A percentile compares a stretch with the other conserved stretches of the same genome.
These are phyloP conservation scores for Xylariomycetidae sp. DNA, from an alignment of 2,329 filamentous ascomycete genomes.

Conservation along the genomic window DNA sequence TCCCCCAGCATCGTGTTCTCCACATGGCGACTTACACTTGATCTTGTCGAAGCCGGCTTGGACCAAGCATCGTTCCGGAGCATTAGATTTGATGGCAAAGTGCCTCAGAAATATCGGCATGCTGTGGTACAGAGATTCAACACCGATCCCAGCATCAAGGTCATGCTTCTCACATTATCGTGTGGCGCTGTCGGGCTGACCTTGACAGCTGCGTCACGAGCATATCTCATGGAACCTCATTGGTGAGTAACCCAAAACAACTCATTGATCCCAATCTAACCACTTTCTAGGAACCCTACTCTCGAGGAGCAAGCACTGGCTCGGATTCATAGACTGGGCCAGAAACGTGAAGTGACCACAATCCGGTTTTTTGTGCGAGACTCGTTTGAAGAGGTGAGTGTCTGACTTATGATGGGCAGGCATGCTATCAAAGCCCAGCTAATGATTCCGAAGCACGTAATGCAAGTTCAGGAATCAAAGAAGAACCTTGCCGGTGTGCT, in stretches of 20 bases:
- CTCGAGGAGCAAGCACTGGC: constrained; percentile 40
- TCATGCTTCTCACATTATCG: constrained; percentile 44
- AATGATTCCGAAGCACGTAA: not conserved
- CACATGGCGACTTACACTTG: constrained; percentile 43
- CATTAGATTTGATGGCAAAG: constrained; percentile 44
- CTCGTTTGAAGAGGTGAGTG: constrained; percentile 32
- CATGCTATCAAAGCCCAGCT: too few species aligned
- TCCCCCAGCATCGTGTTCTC: constrained; percentile 48
- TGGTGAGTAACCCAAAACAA: constrained; percentile 22
- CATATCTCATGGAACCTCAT: constrained; percentile 48
- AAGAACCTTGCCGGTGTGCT: not conserved
- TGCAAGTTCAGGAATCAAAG: not conserved
- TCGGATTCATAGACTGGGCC: constrained; percentile 32
- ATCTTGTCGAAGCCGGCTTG: constrained; percentile 38
- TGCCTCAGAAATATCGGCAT: constrained; percentile 37
- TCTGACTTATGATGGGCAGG: too few species aligned
- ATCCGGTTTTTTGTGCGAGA: constrained; percentile 33
- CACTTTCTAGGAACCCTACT: constrained; percentile 33
- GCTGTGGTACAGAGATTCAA: constrained; percentile 36
- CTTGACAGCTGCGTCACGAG: constrained; percentile 41
- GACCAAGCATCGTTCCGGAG: constrained; percentile 26
- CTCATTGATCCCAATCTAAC: not conserved
- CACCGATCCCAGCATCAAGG: constrained; percentile 28
- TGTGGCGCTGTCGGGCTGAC: constrained; percentile 51
- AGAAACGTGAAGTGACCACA: constrained; percentile 31